Evolutionary conservation across 371 early-diverging fungal genomes (phyloP).

Genomic region (Rhizomucor miehei): DNA sequence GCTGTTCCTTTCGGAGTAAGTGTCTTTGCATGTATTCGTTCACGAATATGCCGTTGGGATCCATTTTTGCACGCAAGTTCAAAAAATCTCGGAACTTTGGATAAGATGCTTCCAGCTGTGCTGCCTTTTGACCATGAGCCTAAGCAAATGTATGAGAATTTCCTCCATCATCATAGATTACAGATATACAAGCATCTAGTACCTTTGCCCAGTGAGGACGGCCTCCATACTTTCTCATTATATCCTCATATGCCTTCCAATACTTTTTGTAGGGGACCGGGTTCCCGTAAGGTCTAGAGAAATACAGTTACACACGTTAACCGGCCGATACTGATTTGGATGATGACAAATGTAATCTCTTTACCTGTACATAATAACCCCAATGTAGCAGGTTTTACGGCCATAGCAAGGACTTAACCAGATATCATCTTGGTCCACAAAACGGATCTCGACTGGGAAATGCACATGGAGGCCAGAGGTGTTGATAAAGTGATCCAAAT

Average conservation of each 20-base stretch:
- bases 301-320: not conserved
- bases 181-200: not conserved
- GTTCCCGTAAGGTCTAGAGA: constrained; percentile 64
- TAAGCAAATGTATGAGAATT: constrained; percentile 9
- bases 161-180: not conserved
- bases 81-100: constrained; percentile 66
- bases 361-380: constrained; percentile 80
- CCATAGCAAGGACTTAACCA: constrained; percentile 79
- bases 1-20: constrained; percentile 3
- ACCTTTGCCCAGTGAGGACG: constrained; percentile 89
- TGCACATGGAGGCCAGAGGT: constrained; percentile 60
- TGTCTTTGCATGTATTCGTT: constrained; percentile 76
- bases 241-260: constrained; percentile 75
- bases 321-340: not conserved
- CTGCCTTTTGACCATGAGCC: constrained; percentile 59
- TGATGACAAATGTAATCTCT: constrained; percentile 3
- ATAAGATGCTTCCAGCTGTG: constrained; percentile 57
- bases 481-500: constrained; percentile 59
- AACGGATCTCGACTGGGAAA: constrained; percentile 80
- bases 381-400: constrained; percentile 76
- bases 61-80: constrained; percentile 55
- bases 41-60: constrained; percentile 73
- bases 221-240: constrained; percentile 71
- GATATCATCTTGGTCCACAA: constrained; percentile 72
- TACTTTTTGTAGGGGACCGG: constrained; percentile 74